phyloP scores from a whole-genome alignment of 768 basidiomycete species.

The Auriscalpium orientale region DNA sequence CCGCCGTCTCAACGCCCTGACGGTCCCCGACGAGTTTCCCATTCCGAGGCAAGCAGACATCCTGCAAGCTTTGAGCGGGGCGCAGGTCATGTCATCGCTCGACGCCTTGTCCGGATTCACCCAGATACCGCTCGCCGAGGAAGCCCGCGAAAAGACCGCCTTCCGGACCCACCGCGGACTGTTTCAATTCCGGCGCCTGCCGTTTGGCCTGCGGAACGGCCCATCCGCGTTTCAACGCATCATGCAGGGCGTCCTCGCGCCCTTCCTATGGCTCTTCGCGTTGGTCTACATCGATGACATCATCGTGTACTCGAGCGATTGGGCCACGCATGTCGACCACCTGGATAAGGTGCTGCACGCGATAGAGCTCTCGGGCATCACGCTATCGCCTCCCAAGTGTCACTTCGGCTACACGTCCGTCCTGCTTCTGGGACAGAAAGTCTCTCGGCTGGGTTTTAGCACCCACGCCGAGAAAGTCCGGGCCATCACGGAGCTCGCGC shows the following conservation, averaged over 20 bases:
- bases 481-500: conserved; percentile 10
- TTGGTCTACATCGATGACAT: conserved; percentile 39
- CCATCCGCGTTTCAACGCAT: conserved; percentile 33
- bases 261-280: conserved; percentile 31
- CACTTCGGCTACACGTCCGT: background rate
- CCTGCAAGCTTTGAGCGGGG: conserved; percentile 21
- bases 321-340: conserved; percentile 22
- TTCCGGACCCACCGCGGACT: conserved; percentile 32
- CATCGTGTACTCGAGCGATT: conserved; percentile 24
- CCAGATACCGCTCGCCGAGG: conserved; percentile 24
- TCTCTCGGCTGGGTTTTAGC: conserved; percentile 4
- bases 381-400: background rate
- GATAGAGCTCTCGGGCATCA: background rate
- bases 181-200: conserved; percentile 33
- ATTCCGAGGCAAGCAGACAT: conserved; percentile 21
- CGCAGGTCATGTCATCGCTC: conserved; percentile 18
- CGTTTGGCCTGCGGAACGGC: conserved; percentile 22
- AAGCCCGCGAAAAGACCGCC: conserved; percentile 24
- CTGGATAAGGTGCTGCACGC: conserved; percentile 11
- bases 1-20: conserved; percentile 14
- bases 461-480: conserved; percentile 16
- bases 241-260: conserved; percentile 30
- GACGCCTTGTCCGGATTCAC: conserved; percentile 32
- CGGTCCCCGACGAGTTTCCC: conserved; percentile 21
- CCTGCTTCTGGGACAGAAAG: conserved; percentile 9